Evolutionary conservation across 106 monocot species (phyloP).

Genomic region (Acanthochlamys bracteata): DNA sequence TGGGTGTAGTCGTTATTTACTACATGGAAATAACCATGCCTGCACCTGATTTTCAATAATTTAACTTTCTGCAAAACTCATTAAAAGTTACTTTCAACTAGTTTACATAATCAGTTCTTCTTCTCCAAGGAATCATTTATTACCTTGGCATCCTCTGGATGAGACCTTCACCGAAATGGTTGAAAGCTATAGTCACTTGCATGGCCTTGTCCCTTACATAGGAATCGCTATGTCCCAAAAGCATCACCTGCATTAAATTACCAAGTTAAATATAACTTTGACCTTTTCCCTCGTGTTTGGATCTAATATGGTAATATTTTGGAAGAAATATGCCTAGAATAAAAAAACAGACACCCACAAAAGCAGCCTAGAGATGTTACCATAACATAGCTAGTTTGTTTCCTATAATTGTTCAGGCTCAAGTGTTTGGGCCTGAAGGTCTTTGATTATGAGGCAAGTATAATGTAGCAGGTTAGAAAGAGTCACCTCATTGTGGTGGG

Average conservation of each 20-base stretch:
- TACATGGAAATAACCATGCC: slow-evolving; percentile 49
- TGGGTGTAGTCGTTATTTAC: slow-evolving; percentile 56
- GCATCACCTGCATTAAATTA: slow-evolving; percentile 24
- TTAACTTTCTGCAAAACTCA: background rate
- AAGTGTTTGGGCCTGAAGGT: background rate
- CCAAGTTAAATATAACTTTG: background rate
- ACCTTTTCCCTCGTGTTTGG: too few relatives aligned
- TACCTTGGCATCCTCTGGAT: slow-evolving; percentile 52
- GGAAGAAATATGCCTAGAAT: too few relatives aligned
- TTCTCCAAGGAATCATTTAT: background rate
- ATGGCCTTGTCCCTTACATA: slow-evolving; percentile 31
- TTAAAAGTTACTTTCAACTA: too few relatives aligned
- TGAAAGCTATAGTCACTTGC: slow-evolving; percentile 49
- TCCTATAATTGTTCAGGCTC: background rate
- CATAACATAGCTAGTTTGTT: background rate
- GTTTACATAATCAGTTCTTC: too few relatives aligned
- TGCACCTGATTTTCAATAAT: slow-evolving; percentile 20
- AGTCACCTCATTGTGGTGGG: slow-evolving; percentile 39
- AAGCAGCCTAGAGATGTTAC: too few relatives aligned
- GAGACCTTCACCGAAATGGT: slow-evolving; percentile 50
- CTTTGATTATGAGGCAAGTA: too few relatives aligned
- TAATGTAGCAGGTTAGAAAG: too few relatives aligned
- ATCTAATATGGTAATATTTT: too few relatives aligned
- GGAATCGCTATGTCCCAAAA: slow-evolving; percentile 43
- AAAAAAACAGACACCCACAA: too few relatives aligned